Evolutionary conservation across 2,329 filamentous ascomycete genomes (phyloP), one percentile per base, ranked within the genome.

Genomic region (Colletotrichum tofieldiae): DNA sequence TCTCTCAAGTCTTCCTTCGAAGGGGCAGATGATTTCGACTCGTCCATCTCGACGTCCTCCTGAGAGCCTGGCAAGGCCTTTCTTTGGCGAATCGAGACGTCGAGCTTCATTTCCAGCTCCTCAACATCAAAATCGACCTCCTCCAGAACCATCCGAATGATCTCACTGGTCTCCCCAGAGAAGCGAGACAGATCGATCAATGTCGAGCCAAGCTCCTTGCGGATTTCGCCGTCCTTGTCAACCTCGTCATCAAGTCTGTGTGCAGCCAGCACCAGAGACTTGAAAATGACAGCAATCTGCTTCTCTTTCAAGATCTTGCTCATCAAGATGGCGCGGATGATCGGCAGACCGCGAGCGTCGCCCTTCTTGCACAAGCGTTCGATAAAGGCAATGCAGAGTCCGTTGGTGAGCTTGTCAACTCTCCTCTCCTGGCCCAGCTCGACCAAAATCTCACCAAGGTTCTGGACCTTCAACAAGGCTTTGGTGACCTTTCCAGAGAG

Each of bases 41-140:
- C 85, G 23, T 82, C 83, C 86, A 90, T 90, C 20, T 85, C 80
- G 11, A 84, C 81, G 75, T 90, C 88, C 37, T 88, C 86, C 59
- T 84, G 79, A 2, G 84, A 76, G 63, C 85, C 84, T n/a, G 87
- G 84, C 23, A 89, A 81, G 47, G 86, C 79, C 55, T 88, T 84
- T 69, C 76, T 84, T 9, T 88, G 88, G 51, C 92, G 89, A 73
- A 95, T 89, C 12, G 91, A 89, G 11, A 92, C 89, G 67, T 94
- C 92, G 26, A 97, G 86, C 75, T 90, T 92, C 82, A 94, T 88
- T 82, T 96, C 93, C 23, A 96, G 83, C 59, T 91, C 88, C 72
- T 94, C 90, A 55, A 96, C 88, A 77, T 96, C 92, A 72, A 94
- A 87, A 16, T 92, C 89, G 9, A 90, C 88, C 51, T 92, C 89